Evolutionary conservation across 768 basidiomycete genomes (phyloP).

Genomic region (Imleria badia): DNA sequence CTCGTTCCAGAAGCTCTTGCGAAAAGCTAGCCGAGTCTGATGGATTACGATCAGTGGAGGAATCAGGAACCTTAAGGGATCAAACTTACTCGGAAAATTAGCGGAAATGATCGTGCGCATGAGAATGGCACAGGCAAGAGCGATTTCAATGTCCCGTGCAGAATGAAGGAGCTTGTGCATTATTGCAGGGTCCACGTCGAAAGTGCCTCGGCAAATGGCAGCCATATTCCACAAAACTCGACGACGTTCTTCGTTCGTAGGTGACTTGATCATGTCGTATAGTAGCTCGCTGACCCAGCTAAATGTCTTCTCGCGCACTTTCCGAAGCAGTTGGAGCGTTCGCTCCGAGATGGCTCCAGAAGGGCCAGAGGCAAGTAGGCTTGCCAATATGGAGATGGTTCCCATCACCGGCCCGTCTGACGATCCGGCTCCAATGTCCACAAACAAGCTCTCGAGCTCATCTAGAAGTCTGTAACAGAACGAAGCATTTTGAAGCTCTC

Average conservation of each 20-base stretch:
- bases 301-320: neutral
- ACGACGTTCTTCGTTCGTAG: neutral
- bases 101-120: neutral
- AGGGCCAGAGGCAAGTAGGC: neutral
- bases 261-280: neutral
- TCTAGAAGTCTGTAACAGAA: neutral
- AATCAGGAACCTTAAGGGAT: neutral
- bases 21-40: neutral
- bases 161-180: neutral
- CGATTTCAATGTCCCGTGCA: neutral
- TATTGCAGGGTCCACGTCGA: neutral
- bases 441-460: neutral
- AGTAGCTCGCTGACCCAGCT: neutral
- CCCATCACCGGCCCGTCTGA: neutral
- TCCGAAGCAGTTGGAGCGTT: neutral
- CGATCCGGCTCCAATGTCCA: neutral
- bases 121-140: neutral
- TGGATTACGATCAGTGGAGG: neutral
- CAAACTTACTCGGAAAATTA: neutral
- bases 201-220: neutral
- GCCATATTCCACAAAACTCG: neutral
- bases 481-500: too few species aligned
- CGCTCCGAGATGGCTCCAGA: neutral
- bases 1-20: neutral
- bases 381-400: neutral